Conservation (phyloP, 805 yeast species). For the Lipomyces lipofer region DNA sequence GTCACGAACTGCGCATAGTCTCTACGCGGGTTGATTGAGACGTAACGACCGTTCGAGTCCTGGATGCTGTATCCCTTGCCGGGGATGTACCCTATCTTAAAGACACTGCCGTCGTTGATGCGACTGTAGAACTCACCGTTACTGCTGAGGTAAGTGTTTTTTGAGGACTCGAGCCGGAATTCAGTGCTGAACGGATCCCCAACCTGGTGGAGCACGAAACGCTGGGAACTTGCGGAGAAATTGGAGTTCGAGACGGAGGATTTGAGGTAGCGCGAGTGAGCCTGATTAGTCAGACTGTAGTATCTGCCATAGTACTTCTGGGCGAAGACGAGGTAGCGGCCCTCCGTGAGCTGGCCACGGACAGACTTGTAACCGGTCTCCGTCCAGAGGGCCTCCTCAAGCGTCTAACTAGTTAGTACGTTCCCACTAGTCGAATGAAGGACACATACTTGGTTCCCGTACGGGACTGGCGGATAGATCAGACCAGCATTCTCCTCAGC, state of each 20-base stretch:
- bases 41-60: constrained; percentile 4
- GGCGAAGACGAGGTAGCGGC: constrained; percentile 32
- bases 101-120: constrained; percentile 4
- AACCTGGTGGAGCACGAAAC: constrained; percentile 20
- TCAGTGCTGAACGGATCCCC: constrained; percentile 25
- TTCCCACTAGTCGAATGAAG: too few relatives aligned
- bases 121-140: constrained; percentile 2
- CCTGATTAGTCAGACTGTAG: background rate
- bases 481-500: constrained; percentile 10
- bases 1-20: constrained; percentile 1
- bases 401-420: too few relatives aligned
- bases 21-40: background rate
- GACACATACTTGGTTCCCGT: too few relatives aligned
- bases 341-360: constrained; percentile 35
- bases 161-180: constrained; percentile 18
- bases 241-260: background rate
- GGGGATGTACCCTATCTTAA: constrained; percentile 4
- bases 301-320: background rate
- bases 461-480: constrained; percentile 31
- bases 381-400: constrained; percentile 23
- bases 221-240: background rate
- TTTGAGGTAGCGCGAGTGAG: background rate
- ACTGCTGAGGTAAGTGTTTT: constrained; percentile 4
- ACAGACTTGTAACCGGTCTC: constrained; percentile 33
- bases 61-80: constrained; percentile 16